Base-by-base conservation (phyloP, 2,329 filamentous ascomycete genomes). In the Blastomyces parvus region DNA sequence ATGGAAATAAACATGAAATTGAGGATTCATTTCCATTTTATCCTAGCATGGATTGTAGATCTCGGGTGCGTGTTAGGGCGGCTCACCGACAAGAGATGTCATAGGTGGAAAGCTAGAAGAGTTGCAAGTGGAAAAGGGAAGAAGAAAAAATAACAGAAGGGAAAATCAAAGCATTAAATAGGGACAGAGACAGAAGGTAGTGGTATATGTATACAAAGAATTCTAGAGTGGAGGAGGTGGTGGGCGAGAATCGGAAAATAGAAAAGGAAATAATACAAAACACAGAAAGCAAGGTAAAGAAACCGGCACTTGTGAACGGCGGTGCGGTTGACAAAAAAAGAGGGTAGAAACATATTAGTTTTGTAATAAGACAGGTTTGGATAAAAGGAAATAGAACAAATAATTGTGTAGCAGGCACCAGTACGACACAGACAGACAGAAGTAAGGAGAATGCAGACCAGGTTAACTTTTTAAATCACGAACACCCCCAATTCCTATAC, bases 381-480 rank as follows among this genome's bases (percentile, higher is more conserved):
- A 17, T 27, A 33, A 53, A 19, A 9, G 25, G 2, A 53, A 53
- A 27, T 3, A 30, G 27, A 19, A 33, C 30, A 13, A 33, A 27
- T 1, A 53, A 33, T 8, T 2, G n/a, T 53, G 27, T 27, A 1
- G 50, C 25, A 55, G 6, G 22, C 22, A 11, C 33, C 36, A 13
- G 17, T 38, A n/a, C 22, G 27, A 33, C 53, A 33, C 5, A 1
- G 6, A 19, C 17, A 6, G 6, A 56, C 13, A 38, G 11, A 19
- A 56, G 22, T 22, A 38, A 13, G 8, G 14, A 55, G 9, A 36
- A n/a, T 38, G 14, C 17, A 55, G n/a, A 38, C 11, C 30, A 38
- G 6, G 27, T 38, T 55, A 55, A 55, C 52, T 56, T 53, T 53
- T 56, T 25, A 52, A 30, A 22, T 56, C 53, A 56, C 13, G 53